Evolutionary conservation across 1,139 yeast species (phyloP).

Genomic region (Debaryomyces fabryi): DNA sequence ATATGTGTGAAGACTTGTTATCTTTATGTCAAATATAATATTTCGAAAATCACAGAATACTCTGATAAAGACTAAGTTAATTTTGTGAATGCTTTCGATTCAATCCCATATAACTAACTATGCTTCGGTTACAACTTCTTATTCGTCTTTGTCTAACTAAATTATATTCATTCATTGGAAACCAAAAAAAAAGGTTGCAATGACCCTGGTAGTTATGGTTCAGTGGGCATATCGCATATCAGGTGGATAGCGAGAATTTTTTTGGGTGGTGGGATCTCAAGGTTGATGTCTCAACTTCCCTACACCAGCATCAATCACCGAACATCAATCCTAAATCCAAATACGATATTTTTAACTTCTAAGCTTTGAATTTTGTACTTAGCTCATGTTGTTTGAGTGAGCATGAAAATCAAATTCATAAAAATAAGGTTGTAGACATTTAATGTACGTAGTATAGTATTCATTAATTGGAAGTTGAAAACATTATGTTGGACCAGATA

Average conservation of each 20-base stretch:
- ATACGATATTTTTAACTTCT: no score
- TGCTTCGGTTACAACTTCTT: background rate
- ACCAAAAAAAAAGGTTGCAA: slow-evolving; percentile 17
- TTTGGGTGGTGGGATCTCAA: background rate
- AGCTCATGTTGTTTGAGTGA: no score
- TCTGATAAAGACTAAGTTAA: background rate
- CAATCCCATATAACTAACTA: background rate
- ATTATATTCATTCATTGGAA: background rate
- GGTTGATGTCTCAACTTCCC: background rate
- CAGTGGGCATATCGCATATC: background rate
- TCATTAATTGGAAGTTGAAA: no score
- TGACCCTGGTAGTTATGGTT: slow-evolving; percentile 25
- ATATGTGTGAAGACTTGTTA: background rate
- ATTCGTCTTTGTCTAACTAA: background rate
- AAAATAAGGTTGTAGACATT: no score
- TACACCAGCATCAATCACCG: background rate
- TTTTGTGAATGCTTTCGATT: background rate
- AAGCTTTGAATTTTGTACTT: no score
- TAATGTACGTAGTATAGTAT: no score
- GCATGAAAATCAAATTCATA: no score
- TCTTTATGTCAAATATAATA: background rate
- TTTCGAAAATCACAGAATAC: background rate
- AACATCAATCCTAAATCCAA: no score
- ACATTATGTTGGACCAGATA: background rate
- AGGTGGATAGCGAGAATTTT: background rate